Evolutionary conservation across 495 filamentous ascomycete species (phyloP).

Genomic region (Massariosphaeria phaeospora): DNA sequence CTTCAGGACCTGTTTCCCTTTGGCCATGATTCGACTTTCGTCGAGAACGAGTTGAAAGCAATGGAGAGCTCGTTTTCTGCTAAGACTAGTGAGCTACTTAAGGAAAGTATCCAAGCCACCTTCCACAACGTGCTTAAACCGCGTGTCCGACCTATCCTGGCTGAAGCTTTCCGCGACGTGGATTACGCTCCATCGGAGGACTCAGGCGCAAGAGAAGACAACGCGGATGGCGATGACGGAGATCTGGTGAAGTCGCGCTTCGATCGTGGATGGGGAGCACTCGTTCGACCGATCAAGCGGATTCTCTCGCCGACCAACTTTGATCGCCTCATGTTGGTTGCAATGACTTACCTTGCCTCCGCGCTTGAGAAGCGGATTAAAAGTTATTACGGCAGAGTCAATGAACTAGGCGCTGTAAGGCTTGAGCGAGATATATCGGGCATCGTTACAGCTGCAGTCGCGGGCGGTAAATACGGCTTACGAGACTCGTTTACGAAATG

Average conservation of each 20-base stretch:
- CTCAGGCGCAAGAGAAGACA: constrained; percentile 42
- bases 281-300: constrained; percentile 78
- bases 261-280: constrained; percentile 72
- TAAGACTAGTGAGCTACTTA: constrained; percentile 75
- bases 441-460: constrained; percentile 69
- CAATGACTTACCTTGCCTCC: constrained; percentile 64
- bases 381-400: constrained; percentile 75
- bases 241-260: constrained; percentile 67
- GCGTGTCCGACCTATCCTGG: constrained; percentile 75
- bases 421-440: constrained; percentile 85
- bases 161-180: constrained; percentile 84
- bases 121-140: constrained; percentile 86
- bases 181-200: constrained; percentile 62
- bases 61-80: constrained; percentile 65
- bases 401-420: constrained; percentile 74
- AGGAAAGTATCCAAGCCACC: constrained; percentile 73
- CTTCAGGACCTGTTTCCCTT: constrained; percentile 72
- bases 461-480: constrained; percentile 70
- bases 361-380: constrained; percentile 88
- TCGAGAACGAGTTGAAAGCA: constrained; percentile 59
- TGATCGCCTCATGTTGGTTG: constrained; percentile 63
- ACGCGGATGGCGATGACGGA: constrained; percentile 33
- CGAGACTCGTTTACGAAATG: constrained; percentile 75
- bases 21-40: constrained; percentile 62
- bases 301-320: constrained; percentile 71